These are phyloP conservation scores for Zasmidium citrigriseum DNA, from an alignment of 2,329 filamentous ascomycete species.

Conservation along the genomic window DNA sequence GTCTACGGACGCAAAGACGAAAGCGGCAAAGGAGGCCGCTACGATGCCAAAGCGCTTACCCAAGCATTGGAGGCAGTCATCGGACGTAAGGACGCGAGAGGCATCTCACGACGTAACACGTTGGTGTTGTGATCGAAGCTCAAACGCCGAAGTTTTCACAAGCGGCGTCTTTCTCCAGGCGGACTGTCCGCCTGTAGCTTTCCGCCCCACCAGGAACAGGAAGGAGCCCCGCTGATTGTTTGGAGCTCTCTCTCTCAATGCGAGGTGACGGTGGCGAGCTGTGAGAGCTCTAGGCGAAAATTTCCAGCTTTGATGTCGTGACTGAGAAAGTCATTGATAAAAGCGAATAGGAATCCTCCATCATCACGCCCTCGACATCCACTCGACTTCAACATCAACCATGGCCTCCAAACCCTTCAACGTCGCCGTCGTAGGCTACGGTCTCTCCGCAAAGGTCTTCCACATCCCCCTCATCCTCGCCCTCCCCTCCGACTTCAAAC, in stretches of 20 bases:
- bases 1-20: constrained; percentile 70
- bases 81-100: constrained; percentile 61
- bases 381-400: neutral
- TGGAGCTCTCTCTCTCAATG: neutral
- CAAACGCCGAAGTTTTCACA: neutral
- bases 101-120: constrained; percentile 61
- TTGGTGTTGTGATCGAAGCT: constrained; percentile 4
- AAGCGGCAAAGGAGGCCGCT: constrained; percentile 60
- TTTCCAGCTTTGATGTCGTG: constrained; percentile 1
- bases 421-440: constrained; percentile 62
- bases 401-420: constrained; percentile 46
- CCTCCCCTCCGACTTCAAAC: constrained; percentile 61
- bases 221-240: constrained; percentile 18
- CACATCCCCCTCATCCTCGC: constrained; percentile 76
- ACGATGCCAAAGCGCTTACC: constrained; percentile 73
- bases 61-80: constrained; percentile 78
- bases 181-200: neutral
- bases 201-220: constrained; percentile 20
- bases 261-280: neutral
- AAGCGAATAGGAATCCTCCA: neutral
- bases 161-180: neutral
- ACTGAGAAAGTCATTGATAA: neutral
- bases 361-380: neutral
- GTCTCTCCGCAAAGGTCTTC: constrained; percentile 73
- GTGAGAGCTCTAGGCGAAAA: constrained; percentile 7